Conservation (phyloP, 2,329 filamentous ascomycete species). For the Diaporthe aspalathi region DNA sequence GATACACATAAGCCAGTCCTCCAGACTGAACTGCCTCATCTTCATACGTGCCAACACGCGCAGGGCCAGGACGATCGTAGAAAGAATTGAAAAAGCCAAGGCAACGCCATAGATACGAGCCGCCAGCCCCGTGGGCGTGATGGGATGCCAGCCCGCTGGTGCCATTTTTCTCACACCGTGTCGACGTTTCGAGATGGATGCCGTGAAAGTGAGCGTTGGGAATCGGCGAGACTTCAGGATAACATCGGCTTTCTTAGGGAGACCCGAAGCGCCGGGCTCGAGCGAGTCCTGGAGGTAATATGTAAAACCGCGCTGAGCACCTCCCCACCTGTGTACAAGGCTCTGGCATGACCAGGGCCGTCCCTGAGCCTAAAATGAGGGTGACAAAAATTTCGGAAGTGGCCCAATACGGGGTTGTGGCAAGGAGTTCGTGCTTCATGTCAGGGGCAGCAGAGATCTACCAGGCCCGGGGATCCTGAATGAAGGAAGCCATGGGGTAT, state of each 20-base stretch:
- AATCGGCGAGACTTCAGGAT: neutral
- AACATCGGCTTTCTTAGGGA: neutral
- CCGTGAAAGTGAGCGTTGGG: no score
- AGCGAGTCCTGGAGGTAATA: neutral
- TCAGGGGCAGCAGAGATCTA: neutral
- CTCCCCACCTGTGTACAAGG: no score
- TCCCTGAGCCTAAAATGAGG: neutral
- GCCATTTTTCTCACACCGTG: neutral
- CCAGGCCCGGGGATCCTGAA: neutral
- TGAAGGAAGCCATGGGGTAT: neutral
- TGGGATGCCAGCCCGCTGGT: conserved; percentile 23
- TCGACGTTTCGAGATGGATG: neutral
- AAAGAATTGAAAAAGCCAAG: conserved; percentile 19
- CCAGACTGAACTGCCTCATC: conserved; percentile 25
- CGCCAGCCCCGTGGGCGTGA: conserved; percentile 4
- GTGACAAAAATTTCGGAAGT: neutral
- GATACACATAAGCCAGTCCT: conserved; percentile 39
- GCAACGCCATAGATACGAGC: conserved; percentile 1
- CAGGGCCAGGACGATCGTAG: conserved; percentile 20
- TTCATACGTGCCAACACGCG: conserved; percentile 8
- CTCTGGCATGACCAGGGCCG: neutral
- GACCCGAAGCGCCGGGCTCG: neutral
- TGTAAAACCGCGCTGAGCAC: neutral
- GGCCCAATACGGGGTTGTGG: neutral
- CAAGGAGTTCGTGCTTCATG: neutral